Conservation (phyloP, 2,329 filamentous ascomycete genomes). For the Cladosporium sphaerospermum region DNA sequence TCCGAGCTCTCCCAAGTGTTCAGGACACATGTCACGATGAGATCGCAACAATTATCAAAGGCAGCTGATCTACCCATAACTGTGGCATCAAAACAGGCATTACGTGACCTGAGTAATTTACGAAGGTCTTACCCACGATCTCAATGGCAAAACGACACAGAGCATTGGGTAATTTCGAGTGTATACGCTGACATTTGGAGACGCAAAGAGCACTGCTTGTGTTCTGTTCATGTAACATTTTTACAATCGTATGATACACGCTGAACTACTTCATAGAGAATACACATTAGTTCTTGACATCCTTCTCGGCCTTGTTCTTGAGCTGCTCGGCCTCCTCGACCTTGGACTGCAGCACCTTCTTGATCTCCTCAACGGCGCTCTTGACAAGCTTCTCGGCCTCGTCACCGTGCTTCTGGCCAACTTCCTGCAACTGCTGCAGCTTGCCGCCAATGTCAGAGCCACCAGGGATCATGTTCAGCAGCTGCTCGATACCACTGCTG, state of each 20-base stretch:
- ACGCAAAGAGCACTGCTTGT: too few relatives aligned
- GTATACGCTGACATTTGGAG: too few relatives aligned
- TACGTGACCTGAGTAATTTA: too few relatives aligned
- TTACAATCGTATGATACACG: not conserved
- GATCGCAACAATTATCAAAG: too few relatives aligned
- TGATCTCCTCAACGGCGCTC: constrained; percentile 62
- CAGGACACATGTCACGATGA: too few relatives aligned
- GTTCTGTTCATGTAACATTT: too few relatives aligned
- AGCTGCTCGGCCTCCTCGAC: constrained; percentile 53
- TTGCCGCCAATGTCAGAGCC: constrained; percentile 61
- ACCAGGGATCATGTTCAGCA: constrained; percentile 59
- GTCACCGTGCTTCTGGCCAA: constrained; percentile 60
- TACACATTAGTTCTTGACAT: constrained; percentile 4
- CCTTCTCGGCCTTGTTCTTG: constrained; percentile 34
- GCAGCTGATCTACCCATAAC: too few relatives aligned
- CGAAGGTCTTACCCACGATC: too few relatives aligned
- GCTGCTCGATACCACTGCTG: constrained; percentile 44
- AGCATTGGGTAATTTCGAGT: too few relatives aligned
- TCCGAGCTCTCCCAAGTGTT: too few relatives aligned
- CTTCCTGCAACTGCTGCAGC: constrained; percentile 57
- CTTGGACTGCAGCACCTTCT: constrained; percentile 58
- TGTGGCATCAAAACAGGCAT: too few relatives aligned
- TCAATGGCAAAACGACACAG: too few relatives aligned
- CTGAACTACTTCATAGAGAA: not conserved
- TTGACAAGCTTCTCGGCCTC: constrained; percentile 65